Conservation (phyloP, 2,329 filamentous ascomycete species). For the Hypoxylon sp. region DNA sequence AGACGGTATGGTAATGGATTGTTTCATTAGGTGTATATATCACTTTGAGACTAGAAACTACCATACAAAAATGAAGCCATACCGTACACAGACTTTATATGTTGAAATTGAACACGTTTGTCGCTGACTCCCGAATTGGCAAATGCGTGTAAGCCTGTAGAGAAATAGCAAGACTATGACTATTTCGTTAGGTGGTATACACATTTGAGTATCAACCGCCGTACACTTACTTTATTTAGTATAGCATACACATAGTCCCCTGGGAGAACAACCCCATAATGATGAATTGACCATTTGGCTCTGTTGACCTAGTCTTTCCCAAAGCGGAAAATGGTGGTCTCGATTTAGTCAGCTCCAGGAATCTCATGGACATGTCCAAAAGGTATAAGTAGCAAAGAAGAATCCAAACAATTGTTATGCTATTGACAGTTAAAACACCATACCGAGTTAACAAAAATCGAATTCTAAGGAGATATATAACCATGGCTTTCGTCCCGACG, state of each 20-base stretch:
- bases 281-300: neutral
- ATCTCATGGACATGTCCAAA: neutral
- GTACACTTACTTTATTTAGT: no score
- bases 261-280: neutral
- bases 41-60: neutral
- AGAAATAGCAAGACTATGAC: neutral
- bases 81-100: neutral
- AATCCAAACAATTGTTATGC: neutral
- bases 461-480: conserved; percentile 1
- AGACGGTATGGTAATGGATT: no score
- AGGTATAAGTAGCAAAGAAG: conserved; percentile 29
- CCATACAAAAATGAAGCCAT: neutral
- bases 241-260: no score
- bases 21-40: no score
- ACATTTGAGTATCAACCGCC: neutral
- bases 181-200: no score
- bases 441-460: neutral
- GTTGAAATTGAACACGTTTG: neutral
- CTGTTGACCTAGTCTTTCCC: conserved; percentile 25
- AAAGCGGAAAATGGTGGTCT: conserved; percentile 41
- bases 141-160: neutral
- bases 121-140: neutral
- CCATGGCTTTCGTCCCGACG: conserved; percentile 45
- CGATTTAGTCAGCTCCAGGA: conserved; percentile 35
- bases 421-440: no score